Conservation (phyloP, 2,329 filamentous ascomycete species). For the Parasarocladium wereldwijsianum region DNA sequence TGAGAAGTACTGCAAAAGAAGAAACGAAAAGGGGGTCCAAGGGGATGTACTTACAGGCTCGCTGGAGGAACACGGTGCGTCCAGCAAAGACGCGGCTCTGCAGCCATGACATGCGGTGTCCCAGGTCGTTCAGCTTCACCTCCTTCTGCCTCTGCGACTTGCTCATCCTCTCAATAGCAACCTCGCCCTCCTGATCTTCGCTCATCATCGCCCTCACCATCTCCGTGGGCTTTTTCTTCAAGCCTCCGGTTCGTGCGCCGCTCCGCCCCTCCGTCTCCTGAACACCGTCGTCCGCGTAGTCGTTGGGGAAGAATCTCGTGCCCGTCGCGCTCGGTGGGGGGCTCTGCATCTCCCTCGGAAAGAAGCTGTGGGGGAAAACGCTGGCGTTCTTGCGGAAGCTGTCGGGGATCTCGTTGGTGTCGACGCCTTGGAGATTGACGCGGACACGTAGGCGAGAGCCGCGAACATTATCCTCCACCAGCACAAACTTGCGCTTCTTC, state of each 20-base stretch:
- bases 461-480: conserved; percentile 79
- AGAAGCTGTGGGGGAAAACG: conserved; percentile 84
- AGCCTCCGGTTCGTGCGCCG: conserved; percentile 17
- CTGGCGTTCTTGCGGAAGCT: conserved; percentile 83
- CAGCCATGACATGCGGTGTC: conserved; percentile 92
- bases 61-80: conserved; percentile 74
- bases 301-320: conserved; percentile 60
- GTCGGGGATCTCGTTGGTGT: conserved; percentile 92
- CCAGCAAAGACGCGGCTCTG: conserved; percentile 86
- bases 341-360: conserved; percentile 83
- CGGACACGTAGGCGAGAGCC: conserved; percentile 73
- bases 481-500: conserved; percentile 91
- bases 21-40: too few species aligned
- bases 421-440: conserved; percentile 82
- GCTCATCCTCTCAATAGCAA: conserved; percentile 62
- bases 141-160: conserved; percentile 62
- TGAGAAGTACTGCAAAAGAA: too few species aligned
- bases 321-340: conserved; percentile 64
- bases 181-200: conserved; percentile 58
- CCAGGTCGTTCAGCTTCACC: conserved; percentile 81
- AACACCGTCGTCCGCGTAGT: conserved; percentile 38
- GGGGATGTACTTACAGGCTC: conserved; percentile 58
- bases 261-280: conserved; percentile 34
- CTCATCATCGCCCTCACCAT: conserved; percentile 47
- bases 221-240: conserved; percentile 12